A percentile compares a stretch with the other conserved stretches of the same genome.
phyloP scores from a whole-genome alignment of 192 early-diverging fungal species.

The Backusella tarrabulga region DNA sequence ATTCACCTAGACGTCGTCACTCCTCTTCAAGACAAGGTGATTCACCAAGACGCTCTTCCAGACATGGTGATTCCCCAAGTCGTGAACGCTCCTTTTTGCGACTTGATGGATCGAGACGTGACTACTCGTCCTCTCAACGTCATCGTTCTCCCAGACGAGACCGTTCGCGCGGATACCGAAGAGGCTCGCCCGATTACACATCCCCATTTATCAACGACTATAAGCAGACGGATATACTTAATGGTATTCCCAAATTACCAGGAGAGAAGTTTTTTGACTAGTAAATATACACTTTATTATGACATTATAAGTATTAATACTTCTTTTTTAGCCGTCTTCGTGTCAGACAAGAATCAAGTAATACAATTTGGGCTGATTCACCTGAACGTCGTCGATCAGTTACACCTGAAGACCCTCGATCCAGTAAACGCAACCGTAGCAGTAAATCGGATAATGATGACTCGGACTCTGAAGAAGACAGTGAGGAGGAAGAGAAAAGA shows the following conservation, averaged over 20 bases:
- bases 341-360: constrained; percentile 31
- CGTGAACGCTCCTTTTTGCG: background rate
- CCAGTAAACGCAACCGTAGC: constrained; percentile 4
- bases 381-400: constrained; percentile 37
- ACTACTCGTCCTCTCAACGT: background rate
- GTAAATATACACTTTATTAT: background rate
- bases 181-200: background rate
- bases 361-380: constrained; percentile 46
- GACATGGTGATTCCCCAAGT: background rate
- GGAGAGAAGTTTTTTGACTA: constrained; percentile 26
- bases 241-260: constrained; percentile 5
- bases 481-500: constrained; percentile 4
- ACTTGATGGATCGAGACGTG: background rate
- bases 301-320: background rate
- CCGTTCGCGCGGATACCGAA: background rate
- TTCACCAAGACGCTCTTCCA: background rate
- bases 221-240: background rate
- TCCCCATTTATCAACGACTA: background rate
- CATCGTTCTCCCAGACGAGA: background rate
- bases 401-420: constrained; percentile 19
- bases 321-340: constrained; percentile 36
- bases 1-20: background rate
- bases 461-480: background rate
- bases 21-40: background rate
- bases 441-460: constrained; percentile 1